A percentile compares a stretch with the other conserved stretches of the same genome.
Conservation (phyloP, 495 filamentous ascomycete species). For the Xanthoparmelia taractica region DNA sequence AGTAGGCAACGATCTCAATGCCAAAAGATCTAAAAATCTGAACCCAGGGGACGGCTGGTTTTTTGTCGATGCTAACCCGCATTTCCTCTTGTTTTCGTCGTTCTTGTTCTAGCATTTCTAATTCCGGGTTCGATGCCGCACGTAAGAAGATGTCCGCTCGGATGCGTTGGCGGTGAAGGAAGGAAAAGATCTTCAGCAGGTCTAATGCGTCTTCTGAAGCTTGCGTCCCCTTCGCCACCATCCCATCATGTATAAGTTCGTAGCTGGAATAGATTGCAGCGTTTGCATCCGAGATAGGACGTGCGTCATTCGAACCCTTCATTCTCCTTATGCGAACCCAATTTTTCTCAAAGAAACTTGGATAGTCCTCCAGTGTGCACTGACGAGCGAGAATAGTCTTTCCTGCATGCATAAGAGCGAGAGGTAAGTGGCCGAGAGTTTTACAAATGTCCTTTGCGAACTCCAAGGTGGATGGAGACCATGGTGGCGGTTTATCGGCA, state of each 20-base stretch:
- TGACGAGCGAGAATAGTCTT: conserved; percentile 13
- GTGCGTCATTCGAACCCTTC: conserved; percentile 13
- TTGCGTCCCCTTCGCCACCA: conserved; percentile 21
- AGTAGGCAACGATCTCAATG: background rate
- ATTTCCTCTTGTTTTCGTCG: conserved; percentile 1
- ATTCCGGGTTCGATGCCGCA: conserved; percentile 23
- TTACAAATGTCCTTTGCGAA: conserved; percentile 25
- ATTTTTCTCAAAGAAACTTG: conserved; percentile 25
- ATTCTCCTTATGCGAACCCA: conserved; percentile 28
- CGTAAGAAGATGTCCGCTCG: conserved; percentile 28
- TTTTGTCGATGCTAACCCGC: background rate
- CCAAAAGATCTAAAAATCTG: conserved; percentile 12
- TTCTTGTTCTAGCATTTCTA: conserved; percentile 13
- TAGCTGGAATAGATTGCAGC: conserved; percentile 29
- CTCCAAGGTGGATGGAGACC: conserved; percentile 11
- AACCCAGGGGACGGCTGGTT: background rate
- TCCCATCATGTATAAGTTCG: conserved; percentile 27
- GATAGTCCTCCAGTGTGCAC: conserved; percentile 23
- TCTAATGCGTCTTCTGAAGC: conserved; percentile 32
- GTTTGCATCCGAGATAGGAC: conserved; percentile 5
- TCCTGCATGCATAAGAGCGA: conserved; percentile 36
- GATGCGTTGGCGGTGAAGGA: conserved; percentile 33
- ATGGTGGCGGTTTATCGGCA: conserved; percentile 22
- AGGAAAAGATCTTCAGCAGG: conserved; percentile 37
- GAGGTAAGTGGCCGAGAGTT: conserved; percentile 33